Base-by-base conservation (phyloP, 176 grass and related monocot species). In the Carex scoparia region DNA sequence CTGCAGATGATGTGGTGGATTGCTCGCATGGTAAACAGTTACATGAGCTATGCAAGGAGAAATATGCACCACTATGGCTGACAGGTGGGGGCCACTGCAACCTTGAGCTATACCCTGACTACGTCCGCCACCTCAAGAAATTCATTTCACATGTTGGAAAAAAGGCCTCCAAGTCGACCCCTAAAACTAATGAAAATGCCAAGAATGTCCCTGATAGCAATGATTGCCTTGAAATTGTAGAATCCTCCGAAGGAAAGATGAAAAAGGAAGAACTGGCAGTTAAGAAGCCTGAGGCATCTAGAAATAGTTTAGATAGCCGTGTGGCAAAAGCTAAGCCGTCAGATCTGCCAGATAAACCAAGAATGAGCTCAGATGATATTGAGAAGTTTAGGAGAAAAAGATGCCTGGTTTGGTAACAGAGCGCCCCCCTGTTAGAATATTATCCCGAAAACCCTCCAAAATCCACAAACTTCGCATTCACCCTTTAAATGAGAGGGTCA, bases 81-180 rank as follows among this genome's bases (percentile, higher is more conserved):
- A 89, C 60, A 60, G 93, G 97, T 60, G 97, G 97, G 3, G 97
- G 97, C 8, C 97, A 99, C 88, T 99, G 97, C 87, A 96, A 99
- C 80, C 94, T 99, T 23, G 93, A 99, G 82, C 53, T 96, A 35
- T 96, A 94, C 79, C 97, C 97, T 66, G 97, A 99, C 48, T 99
- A 94, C 56, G 88, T 96, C 48, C 86, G 89, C 44, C 97, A 99
- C 79, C 67, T 85, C 8, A 85, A 85, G 37, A 85, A 85, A 78
- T 74, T 74, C 66, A 61, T 74, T 5, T 85, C 66, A 18, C 66
- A 85, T 72, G 71, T 74, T 59, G 71, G 56, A 70, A 85, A 74
- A 44, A 77, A 77, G 38, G 56, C 66, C 16, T 49, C 59, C 16
- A 76, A 74, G 6, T 2, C 35, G 30, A 12, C 69, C 69, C 54